A percentile compares a stretch with the other conserved stretches of the same genome.
phyloP scores from a whole-genome alignment of 192 early-diverging fungal genomes.

The Lunasporangiospora selenospora region DNA sequence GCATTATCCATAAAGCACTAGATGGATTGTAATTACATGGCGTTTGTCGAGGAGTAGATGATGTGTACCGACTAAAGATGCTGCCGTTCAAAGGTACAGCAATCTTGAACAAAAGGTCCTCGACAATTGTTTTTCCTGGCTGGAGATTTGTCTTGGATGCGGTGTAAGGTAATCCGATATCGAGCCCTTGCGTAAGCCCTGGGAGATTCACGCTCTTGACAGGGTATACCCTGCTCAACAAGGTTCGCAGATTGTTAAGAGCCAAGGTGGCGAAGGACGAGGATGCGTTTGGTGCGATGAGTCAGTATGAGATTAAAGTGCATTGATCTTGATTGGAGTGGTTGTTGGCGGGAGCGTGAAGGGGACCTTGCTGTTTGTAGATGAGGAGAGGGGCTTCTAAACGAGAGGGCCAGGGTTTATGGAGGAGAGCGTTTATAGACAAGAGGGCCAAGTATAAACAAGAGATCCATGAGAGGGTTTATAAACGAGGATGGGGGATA shows the following conservation, averaged over 20 bases:
- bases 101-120: background rate
- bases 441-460: too few relatives aligned
- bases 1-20: too few relatives aligned
- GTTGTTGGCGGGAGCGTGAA: too few relatives aligned
- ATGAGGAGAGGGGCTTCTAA: too few relatives aligned
- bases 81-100: background rate
- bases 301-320: too few relatives aligned
- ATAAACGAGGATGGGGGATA: too few relatives aligned
- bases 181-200: background rate
- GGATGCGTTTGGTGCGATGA: too few relatives aligned
- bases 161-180: background rate
- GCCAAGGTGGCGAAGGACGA: background rate
- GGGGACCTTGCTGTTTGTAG: too few relatives aligned
- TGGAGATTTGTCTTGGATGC: background rate
- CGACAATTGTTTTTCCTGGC: background rate
- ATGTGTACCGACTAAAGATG: background rate
- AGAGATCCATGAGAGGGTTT: too few relatives aligned
- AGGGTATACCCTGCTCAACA: background rate
- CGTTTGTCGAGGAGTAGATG: background rate
- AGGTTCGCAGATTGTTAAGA: background rate
- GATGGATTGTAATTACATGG: background rate
- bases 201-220: background rate
- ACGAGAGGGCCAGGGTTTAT: too few relatives aligned
- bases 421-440: too few relatives aligned
- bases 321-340: too few relatives aligned